phyloP scores from a whole-genome alignment of 225 moss, liverwort and hornwort species.

The Neckera pumila region DNA sequence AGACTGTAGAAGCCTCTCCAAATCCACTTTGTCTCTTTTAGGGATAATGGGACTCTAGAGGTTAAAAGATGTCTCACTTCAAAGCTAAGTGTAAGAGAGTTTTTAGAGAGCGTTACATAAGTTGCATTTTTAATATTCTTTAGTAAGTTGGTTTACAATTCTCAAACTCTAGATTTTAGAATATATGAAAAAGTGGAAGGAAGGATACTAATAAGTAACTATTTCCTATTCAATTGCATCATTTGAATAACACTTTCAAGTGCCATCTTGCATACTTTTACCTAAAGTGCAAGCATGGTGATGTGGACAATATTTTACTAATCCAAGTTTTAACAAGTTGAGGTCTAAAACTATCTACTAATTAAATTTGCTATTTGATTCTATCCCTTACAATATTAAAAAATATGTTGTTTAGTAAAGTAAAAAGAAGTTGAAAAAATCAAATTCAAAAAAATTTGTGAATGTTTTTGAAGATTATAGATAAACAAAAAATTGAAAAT shows the following conservation, averaged over 20 bases:
- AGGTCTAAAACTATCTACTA: neutral
- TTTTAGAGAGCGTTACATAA: accelerated
- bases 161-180: neutral
- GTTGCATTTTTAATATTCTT: neutral
- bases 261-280: neutral
- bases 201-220: neutral
- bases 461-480: neutral
- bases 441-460: too few relatives aligned
- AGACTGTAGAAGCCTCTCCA: accelerated
- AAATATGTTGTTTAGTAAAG: neutral
- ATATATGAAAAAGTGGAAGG: accelerated
- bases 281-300: neutral
- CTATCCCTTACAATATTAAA: accelerated
- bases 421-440: too few relatives aligned
- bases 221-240: accelerated
- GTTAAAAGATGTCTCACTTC: neutral
- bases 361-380: too few relatives aligned
- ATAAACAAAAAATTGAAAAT: neutral
- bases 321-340: neutral
- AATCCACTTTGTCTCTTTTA: too few relatives aligned
- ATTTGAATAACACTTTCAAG: neutral
- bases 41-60: too few relatives aligned
- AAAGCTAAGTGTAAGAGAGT: accelerated
- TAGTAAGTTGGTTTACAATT: neutral
- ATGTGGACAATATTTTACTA: neutral